Evolutionary conservation across 179 eudicot genomes (phyloP), one percentile per base, ranked within the genome.

Genomic region (Actinidia polygama): DNA sequence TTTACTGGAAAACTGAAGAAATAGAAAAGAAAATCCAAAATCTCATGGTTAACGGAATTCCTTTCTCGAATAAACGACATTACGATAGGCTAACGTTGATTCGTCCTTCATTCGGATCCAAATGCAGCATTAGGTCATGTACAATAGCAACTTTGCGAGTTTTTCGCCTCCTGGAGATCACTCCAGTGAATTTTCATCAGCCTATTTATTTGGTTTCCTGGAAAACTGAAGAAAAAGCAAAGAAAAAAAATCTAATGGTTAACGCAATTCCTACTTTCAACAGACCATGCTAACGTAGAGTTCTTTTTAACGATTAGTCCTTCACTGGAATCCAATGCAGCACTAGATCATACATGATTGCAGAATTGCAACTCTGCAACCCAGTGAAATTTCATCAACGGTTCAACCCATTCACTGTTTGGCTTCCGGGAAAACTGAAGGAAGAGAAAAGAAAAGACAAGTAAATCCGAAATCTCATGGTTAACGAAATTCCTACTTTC

Each of bases 161-260:
- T 30, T 30, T 30, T 30, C 2, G 36, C 36, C 36, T 30, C 36
- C 36, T 30, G 36, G 36, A 30, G 36, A 30, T 30, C 36, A 30
- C 1, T 30, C 36, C 36, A 30, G 36, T 30, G 36, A 50, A 51
- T 53, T 73, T 14, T 47, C 21, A 7, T 49, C 7, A 10, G 30
- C 1, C 7, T 0, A 46, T 6, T 67, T 26, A 47, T 74, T 53
- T 74, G 78, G 63, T 74, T 53, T 12, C 62, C 78, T 7, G 26
- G 63, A 54, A 23, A 21, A 72, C 8, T 47, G 18, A 73, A 73
- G 61, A 53, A 73, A 74, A 74, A 36, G 62, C 53, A 73, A 23
- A 12, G 50, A 9, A 18, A 74, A 51, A 0, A 7, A 14, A 23
- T 30, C 21, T 53, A 61, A 36, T 24, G n/a, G 40, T 72, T 72